Evolutionary conservation across 495 filamentous ascomycete genomes (phyloP), one percentile per base, ranked within the genome.

Genomic region (Aspergillus leporis): DNA sequence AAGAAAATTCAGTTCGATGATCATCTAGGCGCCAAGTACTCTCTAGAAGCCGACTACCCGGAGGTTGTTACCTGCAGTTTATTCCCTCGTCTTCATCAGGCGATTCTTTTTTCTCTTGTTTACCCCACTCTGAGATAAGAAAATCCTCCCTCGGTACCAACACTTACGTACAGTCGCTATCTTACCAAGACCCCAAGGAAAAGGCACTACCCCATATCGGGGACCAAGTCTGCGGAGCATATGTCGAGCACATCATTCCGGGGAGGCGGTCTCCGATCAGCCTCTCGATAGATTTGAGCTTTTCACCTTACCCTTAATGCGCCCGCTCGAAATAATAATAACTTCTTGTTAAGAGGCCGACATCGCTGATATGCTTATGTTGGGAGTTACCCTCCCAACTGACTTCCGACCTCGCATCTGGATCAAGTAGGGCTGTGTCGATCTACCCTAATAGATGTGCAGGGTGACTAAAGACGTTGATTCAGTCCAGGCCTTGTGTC

Each of bases 91-190:
- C 43, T 8, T n/a, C 43, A 47, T 47, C 43, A 47, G 43, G 43
- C 43, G 19, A 47, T 43, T 32, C 9, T 32, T 5, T 32, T 32
- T 32, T 32, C 9, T 32, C 9, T 6, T 38, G 2, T 41, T 47
- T 47, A 50, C 55, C 55, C 55, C 55, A 57, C 55, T 34, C 19
- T 57, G 55, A 49, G 55, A 57, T 57, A 57, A 57, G 32, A 43
- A 28, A 50, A 49, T 51, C 43, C 46, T 43, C 40, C 51, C 36
- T 54, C 36, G 13, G 22, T 53, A 53, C 30, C 54, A 40, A 34
- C 54, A 34, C n/a, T 36, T 38, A 50, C 31, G 16, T 23, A 36
- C 30, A 34, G 30, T 41, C 41, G 30, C 12, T 14, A 56, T 49
- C 43, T 30, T 21, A 34, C 28, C 53, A 51, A 55, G 46, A 28